These are phyloP conservation scores for Paecilomyces fulvus DNA, from an alignment of 2,329 filamentous ascomycete genomes.

Conservation along the genomic window DNA sequence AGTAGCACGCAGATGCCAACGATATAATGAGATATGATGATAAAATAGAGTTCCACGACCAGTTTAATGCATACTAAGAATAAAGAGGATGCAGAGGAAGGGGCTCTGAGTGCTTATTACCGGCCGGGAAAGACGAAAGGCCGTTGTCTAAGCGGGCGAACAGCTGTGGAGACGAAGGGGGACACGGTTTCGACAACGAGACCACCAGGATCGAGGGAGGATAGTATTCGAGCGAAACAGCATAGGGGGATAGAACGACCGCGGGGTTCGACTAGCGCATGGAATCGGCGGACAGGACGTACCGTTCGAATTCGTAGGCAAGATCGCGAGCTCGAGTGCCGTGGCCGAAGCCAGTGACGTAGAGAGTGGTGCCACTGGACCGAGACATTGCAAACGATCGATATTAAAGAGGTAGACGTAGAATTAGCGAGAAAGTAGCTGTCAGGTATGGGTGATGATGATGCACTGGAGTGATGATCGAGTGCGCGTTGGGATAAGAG, in stretches of 20 bases:
- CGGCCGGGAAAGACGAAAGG: not conserved
- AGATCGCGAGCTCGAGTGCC: constrained; percentile 97
- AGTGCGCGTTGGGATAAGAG: constrained; percentile 8
- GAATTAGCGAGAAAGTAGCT: not conserved
- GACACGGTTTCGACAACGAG: constrained; percentile 12
- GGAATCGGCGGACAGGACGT: constrained; percentile 57
- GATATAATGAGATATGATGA: constrained; percentile 1
- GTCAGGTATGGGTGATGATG: constrained; percentile 5
- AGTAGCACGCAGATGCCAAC: not conserved
- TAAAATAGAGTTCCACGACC: not conserved
- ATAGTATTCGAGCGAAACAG: constrained; percentile 17
- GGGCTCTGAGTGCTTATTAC: not conserved
- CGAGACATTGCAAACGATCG: constrained; percentile 64
- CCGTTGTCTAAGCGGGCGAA: constrained; percentile 5
- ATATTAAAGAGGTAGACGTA: not conserved
- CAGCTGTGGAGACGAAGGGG: constrained; percentile 5
- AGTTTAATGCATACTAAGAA: not conserved
- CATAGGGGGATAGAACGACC: constrained; percentile 18
- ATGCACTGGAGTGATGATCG: constrained; percentile 3
- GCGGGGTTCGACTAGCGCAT: constrained; percentile 35
- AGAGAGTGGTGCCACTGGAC: constrained; percentile 77
- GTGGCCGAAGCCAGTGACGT: constrained; percentile 98
- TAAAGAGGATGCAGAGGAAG: not conserved
- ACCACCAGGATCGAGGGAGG: constrained; percentile 22
- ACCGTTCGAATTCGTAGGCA: constrained; percentile 99